Evolutionary conservation across 2,329 filamentous ascomycete genomes (phyloP), one percentile per base, ranked within the genome.

Genomic region (Aspergillus bombycis): DNA sequence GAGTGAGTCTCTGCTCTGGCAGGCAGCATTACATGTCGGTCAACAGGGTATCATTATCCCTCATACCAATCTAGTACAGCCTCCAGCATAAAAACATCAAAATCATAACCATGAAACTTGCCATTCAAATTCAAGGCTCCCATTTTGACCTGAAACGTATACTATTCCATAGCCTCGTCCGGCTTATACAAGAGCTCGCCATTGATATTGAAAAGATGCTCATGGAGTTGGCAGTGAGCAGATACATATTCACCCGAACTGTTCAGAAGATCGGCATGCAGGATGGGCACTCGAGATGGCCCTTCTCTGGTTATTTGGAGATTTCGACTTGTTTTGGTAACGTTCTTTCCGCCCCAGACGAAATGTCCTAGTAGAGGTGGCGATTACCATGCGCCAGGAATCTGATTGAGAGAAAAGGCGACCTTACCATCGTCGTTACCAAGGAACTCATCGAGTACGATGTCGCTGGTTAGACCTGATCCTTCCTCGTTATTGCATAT

Each of bases 401-500:
- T 36, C 2, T 16, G 7, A 16, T 36, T 1, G 0, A 2, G 16
- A 16, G 7, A 14, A 36, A 36, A 7, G 1, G 6, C 16, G 34
- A 16, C 34, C 34, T 36, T 36, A 36, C 67, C 67, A 50, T 69
- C 57, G n/a, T 65, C 48, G 46, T 68, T 69, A 10, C 67, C 67
- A 12, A 69, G 48, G 46, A 61, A 62, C 2, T 61, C 41, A 55
- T 69, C 67, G 23, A 69, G 59, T 5, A 58, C 34, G 16, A 69
- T 43, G 8, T 67, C 65, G 32, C 56, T 62, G 16, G 61, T 61
- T 5, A 69, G 28, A 6, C 67, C 67, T 14, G 56, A 55, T 38
- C 67, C 67, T 45, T 68, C 65, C 3, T 69, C 67, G 30, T 68
- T 69, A 46, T 69, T 69, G 62, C 65, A 67, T 32, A 66, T 69